Base-by-base conservation (phyloP, 257 asterid species). In the Catharanthus roseus region DNA sequence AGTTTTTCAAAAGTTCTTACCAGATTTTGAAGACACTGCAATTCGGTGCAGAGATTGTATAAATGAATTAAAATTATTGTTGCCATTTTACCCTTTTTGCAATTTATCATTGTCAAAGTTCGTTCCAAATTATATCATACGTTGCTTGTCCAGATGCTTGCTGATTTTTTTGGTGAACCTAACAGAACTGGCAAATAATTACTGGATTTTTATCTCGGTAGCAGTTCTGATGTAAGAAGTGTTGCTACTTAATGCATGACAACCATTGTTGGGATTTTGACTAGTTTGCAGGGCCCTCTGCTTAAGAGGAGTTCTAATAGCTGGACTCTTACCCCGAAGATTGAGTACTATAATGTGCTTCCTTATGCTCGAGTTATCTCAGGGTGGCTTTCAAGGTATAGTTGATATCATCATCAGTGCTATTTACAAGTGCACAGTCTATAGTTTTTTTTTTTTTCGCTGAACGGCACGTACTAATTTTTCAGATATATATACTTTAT, bases 201-300 rank as follows among this genome's bases (percentile, higher is more conserved):
- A 60, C 42, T 60, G 9, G 65, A 31, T 60, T 6, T 10, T 51
- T 13, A 60, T 60, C 42, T 42, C 11, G 47, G 10, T 42, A 34
- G 39, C 39, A 28, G 24, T 60, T 29, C 2, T 24, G 13, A 61
- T 34, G 12, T 61, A 61, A 49, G 44, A 18, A 2, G 15, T 61
- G 13, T 7, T 19, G 7, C 44, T 58, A 29, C 15, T 58, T 33
- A 31, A 36, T 33, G 6, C 26, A 73, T 54, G 29, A 65, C 50
- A 51, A 53, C 39, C 29, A 61, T 60, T 28, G 28, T 68, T 70
- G 72, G 67, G 34, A 47, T 72, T 29, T 75, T 71, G 75, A 60
- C 62, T 78, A 88, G 97, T 74, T 74, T 90, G 77, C 84, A 76
- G 79, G 95, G 89, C 71, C 93, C 95, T 34, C 70, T 90, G 67